Base-by-base conservation (phyloP, 495 filamentous ascomycete species). In the Penicillium argentinense region DNA sequence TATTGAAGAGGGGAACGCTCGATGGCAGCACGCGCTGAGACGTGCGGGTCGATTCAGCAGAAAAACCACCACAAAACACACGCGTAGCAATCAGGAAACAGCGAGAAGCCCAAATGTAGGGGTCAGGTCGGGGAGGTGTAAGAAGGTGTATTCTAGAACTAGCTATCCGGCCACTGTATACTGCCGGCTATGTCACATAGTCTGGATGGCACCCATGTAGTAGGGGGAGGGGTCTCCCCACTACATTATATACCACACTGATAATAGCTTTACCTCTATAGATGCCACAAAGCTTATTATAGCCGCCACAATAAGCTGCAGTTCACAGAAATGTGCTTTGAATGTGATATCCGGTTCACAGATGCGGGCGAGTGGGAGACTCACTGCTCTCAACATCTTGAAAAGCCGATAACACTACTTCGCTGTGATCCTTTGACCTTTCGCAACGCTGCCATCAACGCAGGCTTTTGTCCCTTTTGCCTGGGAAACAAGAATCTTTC, bases 291-390 rank as follows among this genome's bases (percentile, higher is more conserved):
- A 23, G 27, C 22, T 14, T 7, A 34, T 23, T 33, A 41, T 18
- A 19, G 30, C 1, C 3, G 28, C 11, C 11, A 5, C 11, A 14
- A 39, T 18, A 33, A 19, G 9, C 40, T 49, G 23, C 13, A 39
- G 22, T 49, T 54, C 28, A 22, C 51, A 4, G 26, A 54, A 43
- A 34, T 54, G 11, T 53, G 45, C 26, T 45, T 40, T 26, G 45
- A 54, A 36, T 54, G 51, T 28, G 45, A 48, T 16, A 6, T 16
- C 11, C 49, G 45, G 51, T 49, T 44, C 44, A 49, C 44, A 19
- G 22, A 41, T 19, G n/a, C 13, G 23, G 40, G n/a, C 33, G 34
- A 41, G 12, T 54, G 33, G 51, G 14, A 36, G 25, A 32, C 22
- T n/a, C 28, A 30, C 13, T 30, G 28, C 11, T 30, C 28, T 30